phyloP scores from a whole-genome alignment of 805 yeast species.

The Kockiozyma suomiensis region DNA sequence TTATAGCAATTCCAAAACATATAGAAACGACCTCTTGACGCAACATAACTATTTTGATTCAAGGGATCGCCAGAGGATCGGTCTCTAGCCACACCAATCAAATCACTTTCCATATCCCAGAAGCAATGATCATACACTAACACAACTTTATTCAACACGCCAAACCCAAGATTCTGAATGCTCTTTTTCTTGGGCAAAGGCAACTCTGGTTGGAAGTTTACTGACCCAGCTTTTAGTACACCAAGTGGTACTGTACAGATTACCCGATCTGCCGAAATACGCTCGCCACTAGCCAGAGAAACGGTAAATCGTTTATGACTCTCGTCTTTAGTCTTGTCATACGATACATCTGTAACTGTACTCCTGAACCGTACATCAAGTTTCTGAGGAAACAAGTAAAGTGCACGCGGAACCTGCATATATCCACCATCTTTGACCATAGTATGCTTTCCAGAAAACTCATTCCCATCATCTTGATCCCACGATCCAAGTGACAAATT shows the following conservation, averaged over 20 bases:
- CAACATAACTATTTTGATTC: conserved; percentile 35
- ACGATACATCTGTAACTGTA: conserved; percentile 45
- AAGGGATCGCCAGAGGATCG: conserved; percentile 29
- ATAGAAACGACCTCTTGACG: conserved; percentile 44
- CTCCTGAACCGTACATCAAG: conserved; percentile 48
- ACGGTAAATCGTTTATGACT: conserved; percentile 27
- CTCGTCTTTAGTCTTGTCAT: conserved; percentile 39
- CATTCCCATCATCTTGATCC: conserved; percentile 48
- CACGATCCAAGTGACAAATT: conserved; percentile 45
- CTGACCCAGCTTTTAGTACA: conserved; percentile 44
- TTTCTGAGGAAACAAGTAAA: conserved; percentile 44
- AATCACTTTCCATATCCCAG: conserved; percentile 45
- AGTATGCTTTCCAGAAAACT: conserved; percentile 47
- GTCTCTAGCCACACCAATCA: conserved; percentile 41
- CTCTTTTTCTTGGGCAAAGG: conserved; percentile 48
- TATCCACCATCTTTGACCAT: conserved; percentile 45
- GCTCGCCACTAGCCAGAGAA: conserved; percentile 46
- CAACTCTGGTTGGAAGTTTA: conserved; percentile 48
- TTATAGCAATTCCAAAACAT: conserved; percentile 46
- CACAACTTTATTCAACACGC: conserved; percentile 46
- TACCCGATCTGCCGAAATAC: conserved; percentile 46
- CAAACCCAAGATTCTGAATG: conserved; percentile 46
- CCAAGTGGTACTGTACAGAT: conserved; percentile 48
- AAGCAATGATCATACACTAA: conserved; percentile 45
- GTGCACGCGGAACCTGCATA: conserved; percentile 43